Evolutionary conservation across 768 basidiomycete genomes (phyloP).

Genomic region (Hygrophorus russula): DNA sequence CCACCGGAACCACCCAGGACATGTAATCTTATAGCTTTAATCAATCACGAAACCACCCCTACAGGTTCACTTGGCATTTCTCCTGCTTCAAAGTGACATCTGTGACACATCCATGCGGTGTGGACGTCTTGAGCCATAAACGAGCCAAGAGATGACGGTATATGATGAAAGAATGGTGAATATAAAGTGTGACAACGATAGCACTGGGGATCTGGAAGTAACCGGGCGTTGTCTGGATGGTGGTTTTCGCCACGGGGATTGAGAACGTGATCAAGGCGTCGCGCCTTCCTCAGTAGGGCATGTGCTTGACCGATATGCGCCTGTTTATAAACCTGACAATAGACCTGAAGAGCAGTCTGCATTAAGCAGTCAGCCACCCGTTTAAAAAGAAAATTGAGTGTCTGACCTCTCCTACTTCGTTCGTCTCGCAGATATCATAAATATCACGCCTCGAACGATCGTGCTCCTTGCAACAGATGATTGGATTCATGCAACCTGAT

Average conservation of each 20-base stretch:
- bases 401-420: constrained; percentile 71
- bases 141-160: background rate
- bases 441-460: constrained; percentile 52
- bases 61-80: constrained; percentile 11
- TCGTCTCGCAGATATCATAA: constrained; percentile 77
- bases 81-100: constrained; percentile 30
- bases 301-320: constrained; percentile 63
- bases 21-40: constrained; percentile 26
- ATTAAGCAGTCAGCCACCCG: background rate
- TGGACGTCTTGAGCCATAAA: background rate
- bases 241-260: constrained; percentile 31
- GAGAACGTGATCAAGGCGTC: constrained; percentile 67
- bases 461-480: constrained; percentile 74
- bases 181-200: constrained; percentile 52
- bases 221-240: constrained; percentile 10
- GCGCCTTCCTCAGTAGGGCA: constrained; percentile 81
- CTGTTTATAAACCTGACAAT: constrained; percentile 77
- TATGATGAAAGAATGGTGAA: constrained; percentile 65
- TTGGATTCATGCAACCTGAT: constrained; percentile 67
- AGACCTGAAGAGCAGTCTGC: constrained; percentile 86
- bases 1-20: constrained; percentile 17
- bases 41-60: constrained; percentile 23
- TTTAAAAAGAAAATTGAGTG: background rate
- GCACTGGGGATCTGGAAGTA: constrained; percentile 35
- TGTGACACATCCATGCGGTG: constrained; percentile 30